Conservation (phyloP, 768 basidiomycete species). For the Fistulinella prunicolor region DNA sequence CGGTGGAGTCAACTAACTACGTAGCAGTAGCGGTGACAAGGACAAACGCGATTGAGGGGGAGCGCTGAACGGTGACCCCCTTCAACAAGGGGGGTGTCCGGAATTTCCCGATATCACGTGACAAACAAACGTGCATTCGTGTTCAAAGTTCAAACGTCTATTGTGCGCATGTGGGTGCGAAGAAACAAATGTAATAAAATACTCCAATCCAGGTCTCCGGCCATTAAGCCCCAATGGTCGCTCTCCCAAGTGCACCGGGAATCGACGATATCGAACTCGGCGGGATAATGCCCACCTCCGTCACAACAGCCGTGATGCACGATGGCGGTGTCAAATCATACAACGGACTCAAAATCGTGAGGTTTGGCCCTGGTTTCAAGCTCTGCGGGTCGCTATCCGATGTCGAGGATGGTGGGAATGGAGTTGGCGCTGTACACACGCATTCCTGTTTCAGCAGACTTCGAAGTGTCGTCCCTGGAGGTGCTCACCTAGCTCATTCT, state of each 20-base stretch:
- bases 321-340: slow-evolving; percentile 94
- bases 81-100: slow-evolving; percentile 8
- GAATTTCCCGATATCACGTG: slow-evolving; percentile 19
- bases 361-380: slow-evolving; percentile 42
- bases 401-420: slow-evolving; percentile 19
- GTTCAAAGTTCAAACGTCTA: background rate
- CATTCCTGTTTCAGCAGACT: slow-evolving; percentile 1
- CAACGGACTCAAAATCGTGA: slow-evolving; percentile 81
- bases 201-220: slow-evolving; percentile 2
- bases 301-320: slow-evolving; percentile 93
- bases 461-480: background rate
- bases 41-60: slow-evolving; percentile 6
- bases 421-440: slow-evolving; percentile 25
- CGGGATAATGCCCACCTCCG: slow-evolving; percentile 94
- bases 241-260: slow-evolving; percentile 56
- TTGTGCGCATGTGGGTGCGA: background rate
- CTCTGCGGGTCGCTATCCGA: slow-evolving; percentile 5
- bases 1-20: slow-evolving; percentile 8
- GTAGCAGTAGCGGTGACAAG: slow-evolving; percentile 7
- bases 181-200: slow-evolving; percentile 1
- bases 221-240: slow-evolving; percentile 22
- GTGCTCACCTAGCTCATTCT: slow-evolving; percentile 86
- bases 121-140: slow-evolving; percentile 20
- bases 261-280: slow-evolving; percentile 88
- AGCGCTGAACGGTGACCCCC: slow-evolving; percentile 2